These are phyloP conservation scores for Debaryomycetaceae sp. DNA, from an alignment of 1,139 yeast genomes.

Conservation along the genomic window DNA sequence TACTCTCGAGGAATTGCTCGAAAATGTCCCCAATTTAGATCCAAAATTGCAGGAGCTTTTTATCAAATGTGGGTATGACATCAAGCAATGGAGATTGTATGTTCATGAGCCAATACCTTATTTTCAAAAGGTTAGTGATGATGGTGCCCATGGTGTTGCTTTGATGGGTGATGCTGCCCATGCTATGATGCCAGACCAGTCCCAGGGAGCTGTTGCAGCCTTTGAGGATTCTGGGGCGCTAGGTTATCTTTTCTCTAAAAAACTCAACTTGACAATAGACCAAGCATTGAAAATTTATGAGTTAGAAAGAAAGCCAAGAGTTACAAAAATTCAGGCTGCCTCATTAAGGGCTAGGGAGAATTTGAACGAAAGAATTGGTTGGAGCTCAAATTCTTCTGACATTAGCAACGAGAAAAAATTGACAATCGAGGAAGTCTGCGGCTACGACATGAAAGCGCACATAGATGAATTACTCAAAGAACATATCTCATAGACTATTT, in stretches of 20 bases:
- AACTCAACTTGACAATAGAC: conserved; percentile 14
- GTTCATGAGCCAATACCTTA: conserved; percentile 24
- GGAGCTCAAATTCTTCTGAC: conserved; percentile 17
- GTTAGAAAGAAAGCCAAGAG: conserved; percentile 21
- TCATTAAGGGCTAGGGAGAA: conserved; percentile 26
- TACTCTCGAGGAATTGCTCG: conserved; percentile 15
- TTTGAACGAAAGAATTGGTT: conserved; percentile 26
- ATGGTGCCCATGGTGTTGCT: conserved; percentile 12
- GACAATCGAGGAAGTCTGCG: conserved; percentile 28
- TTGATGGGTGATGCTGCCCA: conserved; percentile 23
- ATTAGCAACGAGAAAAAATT: conserved; percentile 16
- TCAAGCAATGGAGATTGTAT: conserved; percentile 27
- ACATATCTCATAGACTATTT: not conserved
- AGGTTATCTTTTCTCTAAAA: conserved; percentile 16
- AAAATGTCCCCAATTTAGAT: conserved; percentile 17
- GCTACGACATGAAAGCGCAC: conserved; percentile 22
- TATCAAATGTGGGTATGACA: conserved; percentile 22
- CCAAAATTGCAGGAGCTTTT: conserved; percentile 18
- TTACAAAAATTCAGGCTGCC: conserved; percentile 24
- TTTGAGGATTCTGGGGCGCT: conserved; percentile 20
- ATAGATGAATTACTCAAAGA: conserved; percentile 10
- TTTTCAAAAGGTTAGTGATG: conserved; percentile 14
- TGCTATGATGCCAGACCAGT: conserved; percentile 27
- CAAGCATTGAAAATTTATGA: conserved; percentile 20
- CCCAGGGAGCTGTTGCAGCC: conserved; percentile 31